Evolutionary conservation across 2,329 filamentous ascomycete species (phyloP).

Genomic region (Arthrobotrys musiformis): DNA sequence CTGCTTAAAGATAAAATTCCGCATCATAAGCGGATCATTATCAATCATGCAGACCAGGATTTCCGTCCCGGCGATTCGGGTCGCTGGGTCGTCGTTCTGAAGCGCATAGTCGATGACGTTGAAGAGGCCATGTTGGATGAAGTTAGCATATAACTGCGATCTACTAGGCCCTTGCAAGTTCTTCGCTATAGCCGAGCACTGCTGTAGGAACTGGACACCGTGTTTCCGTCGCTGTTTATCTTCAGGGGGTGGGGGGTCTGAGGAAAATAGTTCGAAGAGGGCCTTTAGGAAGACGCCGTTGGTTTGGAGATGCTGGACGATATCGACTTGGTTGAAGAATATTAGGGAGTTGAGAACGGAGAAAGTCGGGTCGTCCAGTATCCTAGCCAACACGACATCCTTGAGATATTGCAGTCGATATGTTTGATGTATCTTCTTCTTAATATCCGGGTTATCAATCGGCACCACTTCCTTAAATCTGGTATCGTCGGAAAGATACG

Average conservation of each 20-base stretch:
- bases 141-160: slow-evolving; percentile 86
- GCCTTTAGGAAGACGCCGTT: slow-evolving; percentile 83
- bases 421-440: slow-evolving; percentile 93
- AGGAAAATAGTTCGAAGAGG: slow-evolving; percentile 82
- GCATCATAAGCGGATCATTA: slow-evolving; percentile 93
- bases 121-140: slow-evolving; percentile 86
- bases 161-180: slow-evolving; percentile 86
- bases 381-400: slow-evolving; percentile 95
- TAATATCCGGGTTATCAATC: slow-evolving; percentile 83
- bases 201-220: slow-evolving; percentile 94
- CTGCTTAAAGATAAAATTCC: slow-evolving; percentile 90
- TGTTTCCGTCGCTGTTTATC: slow-evolving; percentile 77
- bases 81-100: slow-evolving; percentile 81
- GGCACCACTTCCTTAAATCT: slow-evolving; percentile 96
- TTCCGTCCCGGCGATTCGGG: slow-evolving; percentile 91
- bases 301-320: slow-evolving; percentile 90
- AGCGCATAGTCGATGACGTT: slow-evolving; percentile 92
- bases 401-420: slow-evolving; percentile 97
- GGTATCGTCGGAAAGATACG: slow-evolving; percentile 87
- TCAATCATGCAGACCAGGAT: slow-evolving; percentile 94
- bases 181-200: slow-evolving; percentile 93
- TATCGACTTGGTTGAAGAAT: slow-evolving; percentile 99
- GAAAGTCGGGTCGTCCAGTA: slow-evolving; percentile 96
- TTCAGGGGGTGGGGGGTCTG: slow-evolving; percentile 56
- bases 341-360: slow-evolving; percentile 97